Conservation (phyloP, 2,329 filamentous ascomycete species). For the Xylariaceae sp. region DNA sequence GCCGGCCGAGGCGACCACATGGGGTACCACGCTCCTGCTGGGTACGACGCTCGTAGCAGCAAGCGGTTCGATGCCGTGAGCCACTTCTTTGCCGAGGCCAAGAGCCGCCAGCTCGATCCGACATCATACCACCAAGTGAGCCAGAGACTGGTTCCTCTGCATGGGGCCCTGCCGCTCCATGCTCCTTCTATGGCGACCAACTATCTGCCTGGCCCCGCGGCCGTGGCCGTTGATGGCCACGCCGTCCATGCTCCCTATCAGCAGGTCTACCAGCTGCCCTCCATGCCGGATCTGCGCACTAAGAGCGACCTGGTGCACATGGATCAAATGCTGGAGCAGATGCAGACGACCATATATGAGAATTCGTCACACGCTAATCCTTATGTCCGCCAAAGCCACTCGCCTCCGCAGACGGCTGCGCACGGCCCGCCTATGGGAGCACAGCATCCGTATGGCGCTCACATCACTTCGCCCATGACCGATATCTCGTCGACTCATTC, state of each 20-base stretch:
- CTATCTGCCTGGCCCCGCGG: slow-evolving; percentile 48
- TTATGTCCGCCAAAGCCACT: slow-evolving; percentile 55
- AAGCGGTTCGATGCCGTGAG: slow-evolving; percentile 84
- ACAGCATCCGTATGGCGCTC: slow-evolving; percentile 10
- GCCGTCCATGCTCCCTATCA: slow-evolving; percentile 54
- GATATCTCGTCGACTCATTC: slow-evolving; percentile 51
- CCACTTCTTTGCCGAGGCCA: slow-evolving; percentile 89
- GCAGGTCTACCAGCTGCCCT: slow-evolving; percentile 82
- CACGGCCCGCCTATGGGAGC: slow-evolving; percentile 33
- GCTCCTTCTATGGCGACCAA: slow-evolving; percentile 48
- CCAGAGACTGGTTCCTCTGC: slow-evolving; percentile 77
- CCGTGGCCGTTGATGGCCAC: slow-evolving; percentile 50
- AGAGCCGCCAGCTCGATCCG: slow-evolving; percentile 85
- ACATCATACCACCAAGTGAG: slow-evolving; percentile 87
- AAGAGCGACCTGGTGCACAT: slow-evolving; percentile 93
- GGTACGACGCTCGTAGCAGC: slow-evolving; percentile 72
- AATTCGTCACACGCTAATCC: slow-evolving; percentile 76
- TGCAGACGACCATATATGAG: slow-evolving; percentile 94
- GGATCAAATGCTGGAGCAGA: slow-evolving; percentile 90
- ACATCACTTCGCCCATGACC: slow-evolving; percentile 45
- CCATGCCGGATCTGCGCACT: slow-evolving; percentile 81
- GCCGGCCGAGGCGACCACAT: slow-evolving; percentile 56
- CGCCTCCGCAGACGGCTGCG: slow-evolving; percentile 32
- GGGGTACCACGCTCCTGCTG: slow-evolving; percentile 47
- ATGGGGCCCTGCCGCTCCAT: slow-evolving; percentile 62